Evolutionary conservation across 2,329 filamentous ascomycete genomes (phyloP), one percentile per base, ranked within the genome.

Genomic region (Talaromyces sp.): DNA sequence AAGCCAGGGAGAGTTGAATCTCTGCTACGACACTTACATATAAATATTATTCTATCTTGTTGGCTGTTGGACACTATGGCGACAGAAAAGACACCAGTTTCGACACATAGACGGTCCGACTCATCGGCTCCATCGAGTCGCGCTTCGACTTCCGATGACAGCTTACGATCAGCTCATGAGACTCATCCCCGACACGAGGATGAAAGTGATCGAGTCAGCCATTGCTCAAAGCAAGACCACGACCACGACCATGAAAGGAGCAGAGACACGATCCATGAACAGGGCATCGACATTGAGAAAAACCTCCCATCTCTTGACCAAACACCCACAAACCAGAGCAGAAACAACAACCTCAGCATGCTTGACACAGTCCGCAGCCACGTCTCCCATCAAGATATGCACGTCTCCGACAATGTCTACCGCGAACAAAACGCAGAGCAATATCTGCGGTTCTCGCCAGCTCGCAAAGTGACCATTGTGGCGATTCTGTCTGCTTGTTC

Each of bases 401-500:
- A 71, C 24, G 69, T 67, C 22, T 68, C 68, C 3, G 69, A 62
- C 43, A 68, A 72, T 19, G 74, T 77, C 39, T 79, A 76, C 67
- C 66, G 68, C 7, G 81, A 84, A 65, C 69, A 73, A 48, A 79
- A 81, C 62, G 83, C 85, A 41, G 82, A 83, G 52, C 77, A 85
- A 67, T 94, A 93, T 78, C 83, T 88, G 70, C 83, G 83, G 19
- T 83, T 93, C 67, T 83, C 88, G 0, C 76, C 78, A 3, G 77
- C 79, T 16, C 84, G 88, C 47, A 95, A 94, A 76, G 73, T 82
- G 2, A 72, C 87, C 67, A 90, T 94, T 61, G 88, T 92, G 16
- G 79, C 81, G 10, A 83, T 93, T 6, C 78, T 93, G 61, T 88
- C 90, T 0, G 91, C 89, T 72, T 92, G 90, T 77, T 87, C 88